Base-by-base conservation (phyloP, 352 stramenopile genomes). In the Plasmopara viticola region DNA sequence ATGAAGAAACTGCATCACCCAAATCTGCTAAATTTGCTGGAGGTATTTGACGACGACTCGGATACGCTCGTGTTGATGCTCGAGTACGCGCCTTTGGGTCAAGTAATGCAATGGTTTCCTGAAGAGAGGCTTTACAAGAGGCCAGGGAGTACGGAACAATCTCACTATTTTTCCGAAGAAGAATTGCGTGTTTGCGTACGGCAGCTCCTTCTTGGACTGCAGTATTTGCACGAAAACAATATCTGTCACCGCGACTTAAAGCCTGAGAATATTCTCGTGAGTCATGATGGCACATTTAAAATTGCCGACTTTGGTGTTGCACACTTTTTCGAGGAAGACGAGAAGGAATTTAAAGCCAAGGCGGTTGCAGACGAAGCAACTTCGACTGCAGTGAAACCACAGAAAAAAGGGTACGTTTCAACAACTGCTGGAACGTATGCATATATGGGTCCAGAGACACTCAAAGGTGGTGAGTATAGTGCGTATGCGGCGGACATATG, bases 241-340 rank as follows among this genome's bases (percentile, higher is more conserved):
- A 94, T 94, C 72, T 91, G 80, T 59, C 83, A 94, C 51, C 83
- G 83, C 17, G 83, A 94, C 38, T 58, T 94, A 15, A 94, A 94
- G 53, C 83, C 83, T 6, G 83, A 94, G 62, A 94, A 94, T 52
- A 91, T 94, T 43, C 48, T 94, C 6, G 54, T 94, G 13, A 70
- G 64, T 4, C 75, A 68, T 30, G 66, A 90, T 44, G 78, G 77
- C 20, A 72, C 75, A 9, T 85, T 69, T 61, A 94, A 94, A 67
- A 94, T 93, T 44, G 80, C 83, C 2, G 83, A 93, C 44, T 93
- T 93, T 68, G 83, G 83, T 12, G 83, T 93, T 33, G 83, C 83
- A 10, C 80, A 91, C 42, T 72, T 91, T 15, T 94, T 94, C 44
- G 80, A 86, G 25, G 78, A 90, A 3, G 69, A 84, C 10, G 61